phyloP scores from a whole-genome alignment of 2,329 filamentous ascomycete species.

The Pestalotiopsis sp. region DNA sequence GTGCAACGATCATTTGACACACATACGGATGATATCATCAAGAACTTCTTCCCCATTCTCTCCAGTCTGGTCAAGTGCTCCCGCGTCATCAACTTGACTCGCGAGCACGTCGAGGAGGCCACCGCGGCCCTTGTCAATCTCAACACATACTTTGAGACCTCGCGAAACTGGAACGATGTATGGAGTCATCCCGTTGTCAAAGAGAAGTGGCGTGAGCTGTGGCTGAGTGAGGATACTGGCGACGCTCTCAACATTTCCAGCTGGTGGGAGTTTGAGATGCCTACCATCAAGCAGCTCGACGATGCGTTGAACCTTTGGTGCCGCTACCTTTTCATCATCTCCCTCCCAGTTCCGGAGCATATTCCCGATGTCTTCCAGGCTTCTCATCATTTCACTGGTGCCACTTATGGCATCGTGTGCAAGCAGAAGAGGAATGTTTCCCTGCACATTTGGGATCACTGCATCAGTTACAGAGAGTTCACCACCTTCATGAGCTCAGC shows the following conservation, averaged over 20 bases:
- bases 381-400: conserved; percentile 8
- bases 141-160: conserved; percentile 10
- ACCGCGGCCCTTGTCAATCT: not conserved
- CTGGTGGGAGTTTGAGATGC: conserved; percentile 11
- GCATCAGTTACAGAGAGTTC: conserved; percentile 10
- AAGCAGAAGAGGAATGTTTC: conserved; percentile 7
- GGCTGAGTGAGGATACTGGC: not conserved
- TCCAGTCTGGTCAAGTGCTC: conserved; percentile 2
- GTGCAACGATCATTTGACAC: conserved; percentile 4
- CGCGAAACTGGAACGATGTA: conserved; percentile 9
- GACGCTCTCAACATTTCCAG: conserved; percentile 2
- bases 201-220: conserved; percentile 6
- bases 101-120: conserved; percentile 8
- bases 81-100: not conserved
- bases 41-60: conserved; percentile 7
- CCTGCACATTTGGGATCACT: conserved; percentile 12
- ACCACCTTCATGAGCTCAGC: conserved; percentile 10
- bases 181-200: conserved; percentile 6
- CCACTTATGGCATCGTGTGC: conserved; percentile 10
- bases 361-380: conserved; percentile 9
- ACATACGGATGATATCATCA: not conserved
- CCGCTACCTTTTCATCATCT: conserved; percentile 9
- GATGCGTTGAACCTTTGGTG: conserved; percentile 9
- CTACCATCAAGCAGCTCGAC: conserved; percentile 9
- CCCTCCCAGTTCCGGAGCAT: conserved; percentile 1